Evolutionary conservation across 768 basidiomycete species (phyloP).

Genomic region (Kwoniella sp.): DNA sequence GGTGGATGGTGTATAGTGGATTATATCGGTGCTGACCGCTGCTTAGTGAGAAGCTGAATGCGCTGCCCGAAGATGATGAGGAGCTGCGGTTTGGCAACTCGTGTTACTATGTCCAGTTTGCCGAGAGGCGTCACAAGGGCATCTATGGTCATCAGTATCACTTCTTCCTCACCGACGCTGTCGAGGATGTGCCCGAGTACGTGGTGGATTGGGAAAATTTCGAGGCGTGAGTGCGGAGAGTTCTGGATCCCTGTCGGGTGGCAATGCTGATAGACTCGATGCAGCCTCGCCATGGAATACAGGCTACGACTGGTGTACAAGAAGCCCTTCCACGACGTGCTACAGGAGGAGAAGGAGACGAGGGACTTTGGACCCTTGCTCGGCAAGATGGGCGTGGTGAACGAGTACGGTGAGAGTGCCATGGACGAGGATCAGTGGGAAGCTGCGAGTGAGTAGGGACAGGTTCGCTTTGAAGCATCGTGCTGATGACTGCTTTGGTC

Average conservation of each 20-base stretch:
- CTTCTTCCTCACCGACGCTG: constrained; percentile 90
- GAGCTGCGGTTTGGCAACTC: constrained; percentile 83
- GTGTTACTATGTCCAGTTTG: constrained; percentile 84
- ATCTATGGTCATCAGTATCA: constrained; percentile 87
- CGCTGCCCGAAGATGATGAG: constrained; percentile 61
- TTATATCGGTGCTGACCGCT: background rate
- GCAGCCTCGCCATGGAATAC: constrained; percentile 78
- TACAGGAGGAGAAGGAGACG: constrained; percentile 71
- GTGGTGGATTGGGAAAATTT: constrained; percentile 95
- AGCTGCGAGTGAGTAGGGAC: constrained; percentile 85
- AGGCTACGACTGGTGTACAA: constrained; percentile 69
- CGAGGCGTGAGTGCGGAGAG: constrained; percentile 61
- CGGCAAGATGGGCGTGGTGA: constrained; percentile 85
- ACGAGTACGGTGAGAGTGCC: constrained; percentile 74
- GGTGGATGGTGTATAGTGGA: constrained; percentile 49
- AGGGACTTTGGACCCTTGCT: constrained; percentile 78
- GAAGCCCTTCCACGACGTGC: constrained; percentile 86
- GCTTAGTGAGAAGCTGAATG: constrained; percentile 45
- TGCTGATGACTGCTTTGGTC: constrained; percentile 3
- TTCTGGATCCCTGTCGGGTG: background rate
- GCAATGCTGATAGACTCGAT: background rate
- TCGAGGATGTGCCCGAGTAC: constrained; percentile 95
- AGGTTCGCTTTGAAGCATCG: constrained; percentile 12
- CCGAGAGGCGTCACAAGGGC: constrained; percentile 59
- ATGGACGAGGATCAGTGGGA: constrained; percentile 98